Evolutionary conservation across 192 early-diverging fungal species (phyloP).

Genomic region (Coemansia interrupta): DNA sequence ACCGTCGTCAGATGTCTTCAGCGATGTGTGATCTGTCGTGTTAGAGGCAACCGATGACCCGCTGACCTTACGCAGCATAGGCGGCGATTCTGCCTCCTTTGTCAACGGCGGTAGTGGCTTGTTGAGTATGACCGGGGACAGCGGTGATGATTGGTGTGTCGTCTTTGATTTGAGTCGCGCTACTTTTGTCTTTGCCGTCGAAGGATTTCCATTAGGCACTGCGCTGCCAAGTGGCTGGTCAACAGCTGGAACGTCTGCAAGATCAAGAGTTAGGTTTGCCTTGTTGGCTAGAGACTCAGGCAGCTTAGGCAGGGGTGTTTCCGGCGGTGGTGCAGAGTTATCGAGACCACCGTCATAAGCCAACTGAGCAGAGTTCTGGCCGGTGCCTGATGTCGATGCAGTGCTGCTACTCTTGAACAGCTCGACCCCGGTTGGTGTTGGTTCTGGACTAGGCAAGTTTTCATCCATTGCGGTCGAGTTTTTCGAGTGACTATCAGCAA

Average conservation of each 20-base stretch:
- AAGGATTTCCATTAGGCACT: background rate
- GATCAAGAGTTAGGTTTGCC: background rate
- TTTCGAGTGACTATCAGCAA: background rate
- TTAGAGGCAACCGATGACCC: background rate
- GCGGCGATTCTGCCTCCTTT: background rate
- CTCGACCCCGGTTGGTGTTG: background rate
- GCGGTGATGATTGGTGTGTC: background rate
- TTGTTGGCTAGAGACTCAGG: background rate
- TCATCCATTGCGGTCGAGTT: background rate
- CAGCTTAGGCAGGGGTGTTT: too few species aligned
- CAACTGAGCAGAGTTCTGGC: too few species aligned
- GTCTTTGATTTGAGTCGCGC: background rate
- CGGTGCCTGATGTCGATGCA: background rate
- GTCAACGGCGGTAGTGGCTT: slow-evolving; percentile 36
- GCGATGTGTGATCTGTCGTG: background rate
- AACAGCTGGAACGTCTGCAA: background rate
- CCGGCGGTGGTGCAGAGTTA: background rate
- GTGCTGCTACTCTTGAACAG: background rate
- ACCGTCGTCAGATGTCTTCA: background rate
- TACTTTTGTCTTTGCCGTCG: background rate
- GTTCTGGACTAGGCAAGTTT: slow-evolving; percentile 2
- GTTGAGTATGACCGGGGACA: slow-evolving; percentile 19
- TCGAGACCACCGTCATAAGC: too few species aligned
- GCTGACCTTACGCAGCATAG: background rate
- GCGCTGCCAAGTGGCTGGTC: slow-evolving; percentile 1